These are phyloP conservation scores for Discostella pseudostelligera DNA, from an alignment of 108 stramenopile genomes.

Conservation along the genomic window DNA sequence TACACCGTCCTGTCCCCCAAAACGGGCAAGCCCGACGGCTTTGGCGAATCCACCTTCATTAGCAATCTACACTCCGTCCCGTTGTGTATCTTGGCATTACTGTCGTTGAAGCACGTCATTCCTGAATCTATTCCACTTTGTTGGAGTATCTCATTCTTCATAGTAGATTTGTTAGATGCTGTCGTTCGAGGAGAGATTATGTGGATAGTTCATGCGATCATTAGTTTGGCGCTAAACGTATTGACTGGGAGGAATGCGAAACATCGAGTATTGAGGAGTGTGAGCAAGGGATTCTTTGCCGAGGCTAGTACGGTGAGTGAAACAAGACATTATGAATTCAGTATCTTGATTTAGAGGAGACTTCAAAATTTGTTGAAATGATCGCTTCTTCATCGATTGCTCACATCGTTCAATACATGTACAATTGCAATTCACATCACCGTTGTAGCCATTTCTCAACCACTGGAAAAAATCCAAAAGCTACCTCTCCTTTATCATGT, in stretches of 20 bases:
- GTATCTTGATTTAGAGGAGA: no score
- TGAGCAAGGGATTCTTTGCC: conserved; percentile 45
- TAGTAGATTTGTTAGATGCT: conserved; percentile 34
- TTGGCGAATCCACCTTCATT: conserved; percentile 26
- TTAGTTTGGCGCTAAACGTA: conserved; percentile 35
- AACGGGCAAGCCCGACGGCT: conserved; percentile 21
- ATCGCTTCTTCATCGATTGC: neutral
- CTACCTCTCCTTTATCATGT: conserved; percentile 22
- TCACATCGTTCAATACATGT: neutral
- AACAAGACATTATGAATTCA: neutral
- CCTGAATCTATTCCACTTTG: conserved; percentile 36
- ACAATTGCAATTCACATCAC: neutral
- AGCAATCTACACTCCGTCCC: conserved; percentile 35
- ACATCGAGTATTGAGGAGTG: conserved; percentile 36
- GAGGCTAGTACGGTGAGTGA: conserved; percentile 39
- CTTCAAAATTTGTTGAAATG: no score
- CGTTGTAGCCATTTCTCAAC: conserved; percentile 31
- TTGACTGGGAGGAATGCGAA: conserved; percentile 13
- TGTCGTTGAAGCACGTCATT: conserved; percentile 28
- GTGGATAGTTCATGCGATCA: conserved; percentile 32
- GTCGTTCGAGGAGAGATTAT: conserved; percentile 27
- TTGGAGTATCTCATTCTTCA: conserved; percentile 33
- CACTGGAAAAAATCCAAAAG: conserved; percentile 39
- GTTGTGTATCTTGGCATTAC: conserved; percentile 18
- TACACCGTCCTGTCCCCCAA: conserved; percentile 12